phyloP scores from a whole-genome alignment of 1,284 basidiomycete genomes.

The Rhodotorula sp. region DNA sequence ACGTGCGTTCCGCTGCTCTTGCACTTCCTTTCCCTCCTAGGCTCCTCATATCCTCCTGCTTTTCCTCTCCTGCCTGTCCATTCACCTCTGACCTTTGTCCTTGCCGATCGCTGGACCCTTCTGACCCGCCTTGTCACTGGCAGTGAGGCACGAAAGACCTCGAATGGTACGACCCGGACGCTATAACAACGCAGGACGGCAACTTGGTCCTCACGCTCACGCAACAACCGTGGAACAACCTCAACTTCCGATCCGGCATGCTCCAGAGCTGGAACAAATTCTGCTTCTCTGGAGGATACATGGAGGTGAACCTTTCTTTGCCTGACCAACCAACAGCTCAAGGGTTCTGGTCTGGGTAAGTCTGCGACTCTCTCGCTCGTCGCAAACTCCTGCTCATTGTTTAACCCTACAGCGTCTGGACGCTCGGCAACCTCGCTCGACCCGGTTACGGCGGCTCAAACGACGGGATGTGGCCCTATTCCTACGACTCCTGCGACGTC shows the following conservation, averaged over 20 bases:
- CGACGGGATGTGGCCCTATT: constrained; percentile 78
- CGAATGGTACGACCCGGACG: constrained; percentile 59
- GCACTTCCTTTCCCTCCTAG: not conserved
- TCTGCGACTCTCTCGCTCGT: not conserved
- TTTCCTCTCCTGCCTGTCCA: not conserved
- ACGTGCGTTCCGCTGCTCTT: constrained; percentile 52
- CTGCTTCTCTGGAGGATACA: constrained; percentile 86
- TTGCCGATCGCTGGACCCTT: too few relatives aligned
- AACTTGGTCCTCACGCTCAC: constrained; percentile 74
- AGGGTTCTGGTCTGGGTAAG: constrained; percentile 48
- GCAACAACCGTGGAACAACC: constrained; percentile 62
- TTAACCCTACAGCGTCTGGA: constrained; percentile 68
- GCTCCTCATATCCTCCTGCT: not conserved
- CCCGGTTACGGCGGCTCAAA: constrained; percentile 77
- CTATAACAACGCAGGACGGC: constrained; percentile 74
- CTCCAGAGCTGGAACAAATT: constrained; percentile 77
- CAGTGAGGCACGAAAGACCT: constrained; percentile 23
- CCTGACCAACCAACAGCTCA: constrained; percentile 65
- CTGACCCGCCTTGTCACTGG: too few relatives aligned
- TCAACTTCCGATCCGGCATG: constrained; percentile 65
- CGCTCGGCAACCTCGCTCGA: constrained; percentile 81
- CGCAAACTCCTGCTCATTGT: not conserved
- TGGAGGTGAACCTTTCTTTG: constrained; percentile 64
- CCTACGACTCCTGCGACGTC: constrained; percentile 68
- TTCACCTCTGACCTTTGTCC: not conserved